A percentile compares a stretch with the other conserved stretches of the same genome.
These are phyloP conservation scores for Porodaedalea pini DNA, from an alignment of 1,284 basidiomycete genomes.

Conservation along the genomic window DNA sequence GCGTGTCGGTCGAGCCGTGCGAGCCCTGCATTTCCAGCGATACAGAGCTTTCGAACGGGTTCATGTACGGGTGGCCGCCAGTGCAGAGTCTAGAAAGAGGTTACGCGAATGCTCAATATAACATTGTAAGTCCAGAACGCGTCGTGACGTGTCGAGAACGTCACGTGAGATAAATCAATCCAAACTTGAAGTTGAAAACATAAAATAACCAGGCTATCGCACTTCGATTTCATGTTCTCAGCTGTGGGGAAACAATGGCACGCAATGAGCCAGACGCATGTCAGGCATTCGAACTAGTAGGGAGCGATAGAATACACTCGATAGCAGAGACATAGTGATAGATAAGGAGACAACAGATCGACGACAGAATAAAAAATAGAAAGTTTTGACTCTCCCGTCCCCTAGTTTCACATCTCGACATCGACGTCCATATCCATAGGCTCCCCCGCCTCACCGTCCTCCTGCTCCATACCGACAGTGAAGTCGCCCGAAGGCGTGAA, in stretches of 20 bases:
- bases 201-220: too few relatives aligned
- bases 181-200: too few relatives aligned
- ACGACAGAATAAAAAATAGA: not conserved
- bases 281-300: too few relatives aligned
- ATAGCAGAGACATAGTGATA: not conserved
- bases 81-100: too few relatives aligned
- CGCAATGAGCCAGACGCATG: too few relatives aligned
- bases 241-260: too few relatives aligned
- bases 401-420: constrained; percentile 6
- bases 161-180: not conserved
- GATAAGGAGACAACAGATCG: not conserved
- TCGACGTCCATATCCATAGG: constrained; percentile 20
- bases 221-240: too few relatives aligned
- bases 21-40: constrained; percentile 64
- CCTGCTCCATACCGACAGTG: constrained; percentile 6
- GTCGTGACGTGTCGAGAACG: not conserved
- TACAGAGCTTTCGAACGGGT: constrained; percentile 55
- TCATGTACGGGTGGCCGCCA: constrained; percentile 39
- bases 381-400: not conserved
- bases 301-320: not conserved
- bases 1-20: constrained; percentile 50
- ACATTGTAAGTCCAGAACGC: not conserved
- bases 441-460: constrained; percentile 1
- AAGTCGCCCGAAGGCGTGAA: not conserved
- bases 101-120: not conserved